These are phyloP conservation scores for Pelargonium citronellum DNA, from an alignment of 441 rosid species.

Conservation along the genomic window DNA sequence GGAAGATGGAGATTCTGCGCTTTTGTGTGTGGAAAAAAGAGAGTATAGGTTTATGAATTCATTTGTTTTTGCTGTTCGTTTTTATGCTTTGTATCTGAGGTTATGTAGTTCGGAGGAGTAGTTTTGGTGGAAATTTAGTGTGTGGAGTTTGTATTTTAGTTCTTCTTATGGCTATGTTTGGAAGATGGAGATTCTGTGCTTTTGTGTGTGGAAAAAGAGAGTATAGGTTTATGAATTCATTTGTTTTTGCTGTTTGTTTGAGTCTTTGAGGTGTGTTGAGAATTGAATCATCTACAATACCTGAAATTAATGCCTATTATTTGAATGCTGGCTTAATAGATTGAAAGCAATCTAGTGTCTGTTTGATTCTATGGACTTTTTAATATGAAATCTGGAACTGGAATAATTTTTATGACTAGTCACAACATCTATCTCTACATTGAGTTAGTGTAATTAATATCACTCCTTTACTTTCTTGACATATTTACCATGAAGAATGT, in stretches of 20 bases:
- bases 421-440: too few species aligned
- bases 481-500: not conserved
- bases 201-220: not conserved
- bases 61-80: not conserved
- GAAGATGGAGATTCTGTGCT: not conserved
- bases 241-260: not conserved
- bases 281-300: not conserved
- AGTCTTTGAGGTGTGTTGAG: not conserved
- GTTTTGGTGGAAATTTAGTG: not conserved
- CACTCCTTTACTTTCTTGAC: too few species aligned
- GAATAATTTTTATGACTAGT: too few species aligned
- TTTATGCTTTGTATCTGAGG: not conserved
- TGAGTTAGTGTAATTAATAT: too few species aligned
- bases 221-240: slow-evolving; percentile 1
- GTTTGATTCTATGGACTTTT: not conserved
- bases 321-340: not conserved
- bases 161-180: slow-evolving; percentile 10
- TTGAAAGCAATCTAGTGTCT: not conserved
- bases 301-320: not conserved
- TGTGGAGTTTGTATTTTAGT: not conserved
- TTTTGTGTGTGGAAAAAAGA: not conserved
- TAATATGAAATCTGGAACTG: too few species aligned
- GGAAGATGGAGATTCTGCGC: not conserved
- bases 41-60: not conserved
- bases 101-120: not conserved